A percentile compares a stretch with the other conserved stretches of the same genome.
Conservation (phyloP, 2,329 filamentous ascomycete genomes). For the Truncatella angustata region DNA sequence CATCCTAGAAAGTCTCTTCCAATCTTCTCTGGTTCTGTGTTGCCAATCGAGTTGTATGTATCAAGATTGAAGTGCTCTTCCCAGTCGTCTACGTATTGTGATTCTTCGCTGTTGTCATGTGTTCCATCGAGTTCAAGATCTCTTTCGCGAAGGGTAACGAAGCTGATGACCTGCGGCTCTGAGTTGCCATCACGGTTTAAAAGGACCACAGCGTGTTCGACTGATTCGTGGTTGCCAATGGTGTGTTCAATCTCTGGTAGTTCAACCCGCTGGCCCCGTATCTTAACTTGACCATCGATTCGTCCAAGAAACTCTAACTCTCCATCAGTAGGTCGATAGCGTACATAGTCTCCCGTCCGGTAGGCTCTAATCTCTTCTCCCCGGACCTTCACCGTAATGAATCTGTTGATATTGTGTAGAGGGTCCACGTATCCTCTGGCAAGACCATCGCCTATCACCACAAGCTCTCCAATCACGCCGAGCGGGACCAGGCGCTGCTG, state of each 20-base stretch:
- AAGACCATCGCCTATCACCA: conserved; percentile 39
- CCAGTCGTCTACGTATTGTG: background rate
- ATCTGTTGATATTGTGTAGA: conserved; percentile 17
- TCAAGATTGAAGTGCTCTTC: background rate
- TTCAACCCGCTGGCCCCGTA: conserved; percentile 11
- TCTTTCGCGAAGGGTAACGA: background rate
- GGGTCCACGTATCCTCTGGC: conserved; percentile 6
- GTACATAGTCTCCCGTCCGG: conserved; percentile 38
- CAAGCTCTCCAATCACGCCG: too few relatives aligned
- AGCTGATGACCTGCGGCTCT: background rate
- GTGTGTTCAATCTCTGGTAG: conserved; percentile 10
- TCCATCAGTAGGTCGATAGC: conserved; percentile 30
- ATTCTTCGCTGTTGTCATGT: background rate
- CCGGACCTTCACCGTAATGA: too few relatives aligned
- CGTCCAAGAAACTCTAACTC: conserved; percentile 20
- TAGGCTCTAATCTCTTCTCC: conserved; percentile 21
- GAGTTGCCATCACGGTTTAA: background rate
- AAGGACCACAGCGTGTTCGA: background rate
- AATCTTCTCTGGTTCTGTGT: too few relatives aligned
- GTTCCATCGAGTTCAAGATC: background rate
- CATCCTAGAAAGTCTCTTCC: too few relatives aligned
- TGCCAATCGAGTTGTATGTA: background rate
- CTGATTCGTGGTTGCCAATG: background rate
- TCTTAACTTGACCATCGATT: conserved; percentile 10
- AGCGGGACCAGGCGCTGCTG: too few relatives aligned